Base-by-base conservation (phyloP, 108 stramenopile species). In the Nitzschia sp. region DNA sequence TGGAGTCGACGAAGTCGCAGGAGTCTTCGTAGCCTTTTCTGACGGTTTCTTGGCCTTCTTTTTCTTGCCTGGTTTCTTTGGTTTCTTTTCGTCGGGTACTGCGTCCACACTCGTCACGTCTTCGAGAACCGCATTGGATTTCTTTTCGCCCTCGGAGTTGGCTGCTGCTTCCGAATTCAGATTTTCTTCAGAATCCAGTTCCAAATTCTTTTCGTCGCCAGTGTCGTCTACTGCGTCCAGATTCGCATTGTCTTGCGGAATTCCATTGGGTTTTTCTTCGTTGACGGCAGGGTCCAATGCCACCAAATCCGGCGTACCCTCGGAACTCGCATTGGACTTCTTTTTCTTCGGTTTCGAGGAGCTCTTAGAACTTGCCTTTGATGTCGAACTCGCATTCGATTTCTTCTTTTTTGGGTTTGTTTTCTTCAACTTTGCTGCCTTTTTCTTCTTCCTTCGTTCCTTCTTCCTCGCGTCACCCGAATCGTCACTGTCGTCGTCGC, bases 11-110 rank as follows among this genome's bases (percentile, higher is more conserved):
- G n/a, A n/a, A n/a, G n/a, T n/a, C n/a, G n/a, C 45, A 46, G 9
- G 9, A 46, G 45, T 46, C 45, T 46, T 46, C 13, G 45, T 46
- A 46, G 45, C 9, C n/a, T n/a, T n/a, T n/a, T n/a, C n/a, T n/a
- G n/a, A n/a, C n/a, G n/a, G n/a, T 58, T 31, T 58, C 57, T 58
- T 58, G 57, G 18, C 26, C 57, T 58, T 58, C 29, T 31, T 58
- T 8, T 4, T 2, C 18, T 53, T 53, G 13, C 13, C 51, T 53
- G 38, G 38, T 42, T 9, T 42, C 38, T 6, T 42, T 42, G 38
- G 13, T 9, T 42, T n/a, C n/a, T n/a, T n/a, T n/a, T n/a, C n/a
- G n/a, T n/a, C n/a, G n/a, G n/a, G n/a, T n/a, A n/a, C n/a, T n/a
- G n/a, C n/a, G n/a, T n/a, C n/a, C n/a, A n/a, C n/a, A n/a, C n/a